Conservation (phyloP, 2,329 filamentous ascomycete species). For the Pleomassaria siparia region DNA sequence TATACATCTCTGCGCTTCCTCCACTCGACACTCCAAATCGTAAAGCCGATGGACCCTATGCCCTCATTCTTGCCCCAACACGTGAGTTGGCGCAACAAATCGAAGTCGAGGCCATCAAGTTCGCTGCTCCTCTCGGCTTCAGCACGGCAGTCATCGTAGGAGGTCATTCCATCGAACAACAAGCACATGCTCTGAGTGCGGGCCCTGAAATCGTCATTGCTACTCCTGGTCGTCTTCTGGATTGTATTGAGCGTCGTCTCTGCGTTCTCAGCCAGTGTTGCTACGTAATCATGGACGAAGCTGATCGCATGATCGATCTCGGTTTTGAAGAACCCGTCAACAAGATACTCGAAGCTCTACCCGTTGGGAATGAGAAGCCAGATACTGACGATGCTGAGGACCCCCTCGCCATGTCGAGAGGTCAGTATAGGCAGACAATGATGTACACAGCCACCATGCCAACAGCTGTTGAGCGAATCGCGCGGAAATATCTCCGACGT, state of each 20-base stretch:
- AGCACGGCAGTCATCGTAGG: slow-evolving; percentile 97
- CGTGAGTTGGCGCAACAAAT: slow-evolving; percentile 98
- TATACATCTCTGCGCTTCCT: slow-evolving; percentile 91
- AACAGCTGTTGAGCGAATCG: slow-evolving; percentile 85
- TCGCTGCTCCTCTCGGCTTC: slow-evolving; percentile 86
- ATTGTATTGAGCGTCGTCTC: slow-evolving; percentile 92
- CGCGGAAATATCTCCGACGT: slow-evolving; percentile 91
- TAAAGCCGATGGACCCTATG: slow-evolving; percentile 86
- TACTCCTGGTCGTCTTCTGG: slow-evolving; percentile 94
- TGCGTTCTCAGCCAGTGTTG: slow-evolving; percentile 94
- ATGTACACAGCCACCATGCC: slow-evolving; percentile 99
- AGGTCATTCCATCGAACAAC: slow-evolving; percentile 92
- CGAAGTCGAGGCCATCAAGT: slow-evolving; percentile 89
- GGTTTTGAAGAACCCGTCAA: slow-evolving; percentile 98
- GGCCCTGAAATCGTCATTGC: slow-evolving; percentile 97
- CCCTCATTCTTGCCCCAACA: slow-evolving; percentile 94
- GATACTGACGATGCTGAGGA: slow-evolving; percentile 92
- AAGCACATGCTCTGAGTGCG: slow-evolving; percentile 84
- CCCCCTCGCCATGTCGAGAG: slow-evolving; percentile 77
- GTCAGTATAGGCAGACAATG: slow-evolving; percentile 95
- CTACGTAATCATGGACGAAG: slow-evolving; percentile 99
- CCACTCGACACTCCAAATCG: slow-evolving; percentile 82
- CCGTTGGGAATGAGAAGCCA: slow-evolving; percentile 91
- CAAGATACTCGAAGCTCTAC: slow-evolving; percentile 93
- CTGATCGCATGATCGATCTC: slow-evolving; percentile 97